Evolutionary conservation across 2,329 filamentous ascomycete species (phyloP).

Genomic region (Sporothrix variecibatus): DNA sequence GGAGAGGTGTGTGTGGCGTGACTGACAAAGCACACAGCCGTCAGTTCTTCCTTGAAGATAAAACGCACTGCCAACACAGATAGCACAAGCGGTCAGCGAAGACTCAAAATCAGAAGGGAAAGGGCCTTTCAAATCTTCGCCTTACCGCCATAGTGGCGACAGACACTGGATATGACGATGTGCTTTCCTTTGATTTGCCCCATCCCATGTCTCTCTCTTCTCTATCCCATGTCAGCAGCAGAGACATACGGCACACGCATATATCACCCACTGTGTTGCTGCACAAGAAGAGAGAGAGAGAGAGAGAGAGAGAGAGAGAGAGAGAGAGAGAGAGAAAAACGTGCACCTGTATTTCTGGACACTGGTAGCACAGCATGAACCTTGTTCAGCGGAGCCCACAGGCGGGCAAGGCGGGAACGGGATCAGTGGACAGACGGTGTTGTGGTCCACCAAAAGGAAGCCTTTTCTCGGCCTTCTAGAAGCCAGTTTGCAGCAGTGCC

Average conservation of each 20-base stretch:
- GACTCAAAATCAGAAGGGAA: too few species aligned
- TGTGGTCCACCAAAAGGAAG: slow-evolving; percentile 8
- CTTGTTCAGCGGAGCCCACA: slow-evolving; percentile 29
- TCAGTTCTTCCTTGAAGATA: neutral
- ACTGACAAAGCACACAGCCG: neutral
- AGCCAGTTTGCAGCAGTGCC: neutral
- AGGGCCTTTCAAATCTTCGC: neutral
- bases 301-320: too few species aligned
- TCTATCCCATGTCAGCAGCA: neutral
- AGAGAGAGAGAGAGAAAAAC: neutral
- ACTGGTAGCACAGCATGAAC: slow-evolving; percentile 28
- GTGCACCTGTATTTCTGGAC: neutral
- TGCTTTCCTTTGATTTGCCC: neutral
- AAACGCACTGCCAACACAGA: neutral
- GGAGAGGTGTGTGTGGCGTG: neutral
- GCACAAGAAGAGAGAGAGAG: too few species aligned
- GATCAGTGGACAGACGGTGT: neutral
- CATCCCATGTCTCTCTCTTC: neutral
- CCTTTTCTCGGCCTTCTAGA: slow-evolving; percentile 14
- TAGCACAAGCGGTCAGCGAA: neutral
- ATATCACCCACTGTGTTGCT: too few species aligned
- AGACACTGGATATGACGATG: neutral
- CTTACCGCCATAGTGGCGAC: slow-evolving; percentile 17
- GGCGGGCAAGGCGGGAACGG: neutral
- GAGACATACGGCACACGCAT: neutral